Conservation (phyloP, 164 flowering plant genomes). For the Liquidambar formosana region DNA sequence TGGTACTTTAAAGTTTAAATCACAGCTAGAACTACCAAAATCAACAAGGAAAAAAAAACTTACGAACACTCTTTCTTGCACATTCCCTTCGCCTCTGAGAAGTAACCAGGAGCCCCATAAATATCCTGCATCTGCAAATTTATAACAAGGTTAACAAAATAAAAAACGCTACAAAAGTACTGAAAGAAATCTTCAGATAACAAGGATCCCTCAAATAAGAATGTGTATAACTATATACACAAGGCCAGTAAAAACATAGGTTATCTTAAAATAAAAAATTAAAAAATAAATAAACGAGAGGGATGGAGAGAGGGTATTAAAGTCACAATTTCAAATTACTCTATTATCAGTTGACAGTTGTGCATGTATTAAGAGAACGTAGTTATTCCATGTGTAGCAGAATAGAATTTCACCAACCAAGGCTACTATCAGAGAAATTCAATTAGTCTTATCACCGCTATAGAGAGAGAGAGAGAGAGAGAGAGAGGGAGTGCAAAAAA, state of each 20-base stretch:
- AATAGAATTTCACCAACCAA: not conserved
- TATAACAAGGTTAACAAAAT: not conserved
- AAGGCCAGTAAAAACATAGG: not conserved
- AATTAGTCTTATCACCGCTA: no score
- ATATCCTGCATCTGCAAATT: constrained; percentile 74
- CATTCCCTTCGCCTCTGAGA: constrained; percentile 51
- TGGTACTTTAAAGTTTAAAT: no score
- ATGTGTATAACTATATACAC: no score
- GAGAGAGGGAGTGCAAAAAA: not conserved
- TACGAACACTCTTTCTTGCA: constrained; percentile 50
- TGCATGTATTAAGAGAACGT: no score
- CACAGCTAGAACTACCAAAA: not conserved
- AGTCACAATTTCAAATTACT: no score
- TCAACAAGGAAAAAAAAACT: constrained; percentile 26
- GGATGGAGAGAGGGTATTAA: no score
- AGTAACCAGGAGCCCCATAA: constrained; percentile 96
- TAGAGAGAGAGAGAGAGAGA: not conserved
- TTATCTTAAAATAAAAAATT: no score
- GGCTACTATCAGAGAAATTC: not conserved
- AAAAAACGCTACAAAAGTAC: not conserved
- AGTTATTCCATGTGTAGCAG: not conserved
- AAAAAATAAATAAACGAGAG: no score
- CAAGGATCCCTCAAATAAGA: not conserved
- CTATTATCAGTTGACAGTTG: no score
- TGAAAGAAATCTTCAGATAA: not conserved